A percentile compares a stretch with the other conserved stretches of the same genome.
Conservation (phyloP, 257 asterid genomes). For the Prunella vulgaris region DNA sequence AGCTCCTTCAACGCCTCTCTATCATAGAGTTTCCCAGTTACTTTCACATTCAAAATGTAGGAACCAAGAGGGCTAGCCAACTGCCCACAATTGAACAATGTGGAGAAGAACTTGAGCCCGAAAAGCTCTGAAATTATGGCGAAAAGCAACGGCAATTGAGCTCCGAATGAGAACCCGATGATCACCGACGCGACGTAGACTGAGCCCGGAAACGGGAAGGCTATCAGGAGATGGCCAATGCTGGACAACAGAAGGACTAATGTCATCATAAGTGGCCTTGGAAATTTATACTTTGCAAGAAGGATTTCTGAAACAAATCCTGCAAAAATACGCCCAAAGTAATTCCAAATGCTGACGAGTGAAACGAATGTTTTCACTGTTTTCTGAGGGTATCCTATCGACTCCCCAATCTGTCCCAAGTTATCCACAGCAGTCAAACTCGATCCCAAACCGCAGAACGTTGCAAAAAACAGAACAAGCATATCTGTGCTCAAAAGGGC, state of each 20-base stretch:
- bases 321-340: slow-evolving; percentile 66
- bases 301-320: slow-evolving; percentile 66
- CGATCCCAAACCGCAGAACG: slow-evolving; percentile 69
- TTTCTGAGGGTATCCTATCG: slow-evolving; percentile 65
- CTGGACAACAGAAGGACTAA: slow-evolving; percentile 55
- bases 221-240: slow-evolving; percentile 58
- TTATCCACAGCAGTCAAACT: slow-evolving; percentile 77
- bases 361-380: slow-evolving; percentile 61
- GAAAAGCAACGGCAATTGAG: slow-evolving; percentile 57
- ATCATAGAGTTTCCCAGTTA: slow-evolving; percentile 65
- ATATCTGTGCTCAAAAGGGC: slow-evolving; percentile 68
- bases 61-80: slow-evolving; percentile 76
- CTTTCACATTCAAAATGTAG: slow-evolving; percentile 55
- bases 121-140: slow-evolving; percentile 68
- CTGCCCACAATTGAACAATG: slow-evolving; percentile 77
- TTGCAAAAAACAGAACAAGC: slow-evolving; percentile 52
- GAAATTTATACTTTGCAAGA: slow-evolving; percentile 52
- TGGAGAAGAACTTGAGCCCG: slow-evolving; percentile 63
- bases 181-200: slow-evolving; percentile 57
- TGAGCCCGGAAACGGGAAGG: slow-evolving; percentile 63
- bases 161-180: slow-evolving; percentile 78
- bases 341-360: slow-evolving; percentile 75
- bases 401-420: slow-evolving; percentile 73
- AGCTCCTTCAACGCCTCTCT: slow-evolving; percentile 53
- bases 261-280: slow-evolving; percentile 67